Evolutionary conservation across 352 stramenopile genomes (phyloP), one percentile per base, ranked within the genome.

Genomic region (Plasmopara viticola): DNA sequence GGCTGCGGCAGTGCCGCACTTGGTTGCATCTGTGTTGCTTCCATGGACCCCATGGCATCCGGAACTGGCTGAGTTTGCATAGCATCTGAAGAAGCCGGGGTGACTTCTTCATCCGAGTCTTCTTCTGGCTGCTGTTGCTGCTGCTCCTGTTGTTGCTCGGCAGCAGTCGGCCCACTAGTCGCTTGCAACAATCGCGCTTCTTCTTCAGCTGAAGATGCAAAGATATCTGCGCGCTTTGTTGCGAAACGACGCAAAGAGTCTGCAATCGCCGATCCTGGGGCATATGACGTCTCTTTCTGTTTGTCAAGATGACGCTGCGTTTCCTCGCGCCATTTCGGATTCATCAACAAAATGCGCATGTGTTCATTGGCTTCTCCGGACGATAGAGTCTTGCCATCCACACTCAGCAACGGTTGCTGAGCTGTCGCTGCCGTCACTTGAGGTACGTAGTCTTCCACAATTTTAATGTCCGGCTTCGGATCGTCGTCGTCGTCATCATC

Each of bases 291-390:
- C 42, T 98, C 92, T 38, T 98, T 98, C 53, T 99, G 95, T 65
- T 98, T 98, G 28, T 98, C 93, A 37, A 96, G 62, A 49, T 98
- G 97, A 34, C 95, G 84, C 55, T 95, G 85, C 10, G 83, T 86
- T 82, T 99, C 92, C 61, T 99, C 94, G 33, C 91, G 81, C 94
- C 96, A 99, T 60, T 98, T 98, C 2, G 97, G 96, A 68, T 99
- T 98, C 60, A 99, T 86, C 25, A 99, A 67, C 62, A 99, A 75
- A 67, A 99, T 99, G 10, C 97, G 88, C 96, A 99, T 98, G 71
- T 99, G 97, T 62, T 99, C 97, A n/a, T 97, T 95, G 31, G 96
- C 83, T 40, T 95, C 76, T 4, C 84, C 67, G 10, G 81, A 78
- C 0, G 72, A 75, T 5, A 99, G 72, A 8, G 82, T 87, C 54